Conservation (phyloP, 2,329 filamentous ascomycete genomes). For the Fulvia fulva region DNA sequence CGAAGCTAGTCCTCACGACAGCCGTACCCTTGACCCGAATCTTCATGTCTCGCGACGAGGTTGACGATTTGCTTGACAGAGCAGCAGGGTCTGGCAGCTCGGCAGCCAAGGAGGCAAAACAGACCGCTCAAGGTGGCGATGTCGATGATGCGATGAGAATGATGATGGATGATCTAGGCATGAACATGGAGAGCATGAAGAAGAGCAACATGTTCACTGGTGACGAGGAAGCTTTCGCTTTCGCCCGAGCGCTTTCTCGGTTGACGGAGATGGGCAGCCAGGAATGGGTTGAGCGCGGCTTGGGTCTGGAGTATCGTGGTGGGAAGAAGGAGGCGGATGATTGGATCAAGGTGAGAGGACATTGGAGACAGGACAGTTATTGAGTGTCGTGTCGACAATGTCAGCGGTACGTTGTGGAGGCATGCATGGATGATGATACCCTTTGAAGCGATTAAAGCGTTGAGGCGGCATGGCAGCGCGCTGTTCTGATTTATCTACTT, state of each 20-base stretch:
- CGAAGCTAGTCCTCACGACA: slow-evolving; percentile 92
- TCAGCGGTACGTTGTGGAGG: not conserved
- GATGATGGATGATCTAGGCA: slow-evolving; percentile 82
- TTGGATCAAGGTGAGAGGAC: slow-evolving; percentile 62
- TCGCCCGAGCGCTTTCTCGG: slow-evolving; percentile 79
- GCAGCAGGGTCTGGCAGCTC: slow-evolving; percentile 26
- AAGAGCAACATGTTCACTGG: slow-evolving; percentile 83
- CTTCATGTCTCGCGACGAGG: slow-evolving; percentile 53
- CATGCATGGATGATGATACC: not conserved
- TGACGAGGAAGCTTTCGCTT: slow-evolving; percentile 95
- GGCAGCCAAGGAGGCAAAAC: slow-evolving; percentile 19
- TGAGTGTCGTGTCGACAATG: slow-evolving; percentile 1
- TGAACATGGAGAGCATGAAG: slow-evolving; percentile 81
- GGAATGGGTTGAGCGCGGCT: slow-evolving; percentile 85
- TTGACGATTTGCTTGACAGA: slow-evolving; percentile 44
- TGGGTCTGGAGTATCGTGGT: slow-evolving; percentile 60
- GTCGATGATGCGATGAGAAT: slow-evolving; percentile 69
- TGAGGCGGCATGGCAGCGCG: not conserved
- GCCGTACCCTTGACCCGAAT: slow-evolving; percentile 79
- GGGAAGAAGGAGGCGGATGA: slow-evolving; percentile 62
- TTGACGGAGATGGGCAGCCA: slow-evolving; percentile 89
- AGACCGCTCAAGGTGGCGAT: slow-evolving; percentile 31
- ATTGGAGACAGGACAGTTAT: slow-evolving; percentile 62
- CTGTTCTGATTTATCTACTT: not conserved
- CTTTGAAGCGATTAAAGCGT: not conserved